A percentile compares a stretch with the other conserved stretches of the same genome.
phyloP scores from a whole-genome alignment of 306 rosid species.

The Echinosophora koreensis region DNA sequence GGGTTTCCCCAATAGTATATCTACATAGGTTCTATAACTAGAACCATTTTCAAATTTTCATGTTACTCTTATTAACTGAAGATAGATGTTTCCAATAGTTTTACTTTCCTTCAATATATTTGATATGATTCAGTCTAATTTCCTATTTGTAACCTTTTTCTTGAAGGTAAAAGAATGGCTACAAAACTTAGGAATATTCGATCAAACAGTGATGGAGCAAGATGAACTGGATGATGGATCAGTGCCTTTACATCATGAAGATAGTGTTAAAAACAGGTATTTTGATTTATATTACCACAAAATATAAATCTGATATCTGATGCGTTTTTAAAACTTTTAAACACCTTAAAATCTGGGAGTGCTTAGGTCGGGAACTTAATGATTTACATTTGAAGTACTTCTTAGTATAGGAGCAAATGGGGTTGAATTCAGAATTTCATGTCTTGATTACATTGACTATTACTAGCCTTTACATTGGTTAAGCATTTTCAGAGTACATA shows the following conservation, averaged over 20 bases:
- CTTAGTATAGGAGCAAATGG: slow-evolving; percentile 3
- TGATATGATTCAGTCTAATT: slow-evolving; percentile 34
- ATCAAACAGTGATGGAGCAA: slow-evolving; percentile 74
- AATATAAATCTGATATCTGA: slow-evolving; percentile 34
- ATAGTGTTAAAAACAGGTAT: slow-evolving; percentile 73
- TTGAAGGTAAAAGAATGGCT: slow-evolving; percentile 94
- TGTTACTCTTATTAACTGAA: slow-evolving; percentile 35
- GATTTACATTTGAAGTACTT: too few species aligned
- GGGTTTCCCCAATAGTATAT: background rate
- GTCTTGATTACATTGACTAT: slow-evolving; percentile 30
- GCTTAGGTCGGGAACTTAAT: background rate
- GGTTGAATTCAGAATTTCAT: slow-evolving; percentile 10
- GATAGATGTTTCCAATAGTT: slow-evolving; percentile 32
- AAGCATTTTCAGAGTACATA: slow-evolving; percentile 19
- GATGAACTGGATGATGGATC: slow-evolving; percentile 90
- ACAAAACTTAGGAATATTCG: slow-evolving; percentile 82
- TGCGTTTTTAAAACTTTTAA: slow-evolving; percentile 31
- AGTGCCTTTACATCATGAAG: slow-evolving; percentile 73
- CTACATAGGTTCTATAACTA: slow-evolving; percentile 17
- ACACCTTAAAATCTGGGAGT: slow-evolving; percentile 5
- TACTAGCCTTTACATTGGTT: slow-evolving; percentile 29
- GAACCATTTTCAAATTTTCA: slow-evolving; percentile 20
- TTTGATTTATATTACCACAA: background rate
- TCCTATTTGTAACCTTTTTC: slow-evolving; percentile 22
- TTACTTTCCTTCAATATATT: slow-evolving; percentile 36